A percentile compares a stretch with the other conserved stretches of the same genome.
Evolutionary conservation across 2,329 filamentous ascomycete genomes (phyloP).

Genomic region (Xylaria multiplex): DNA sequence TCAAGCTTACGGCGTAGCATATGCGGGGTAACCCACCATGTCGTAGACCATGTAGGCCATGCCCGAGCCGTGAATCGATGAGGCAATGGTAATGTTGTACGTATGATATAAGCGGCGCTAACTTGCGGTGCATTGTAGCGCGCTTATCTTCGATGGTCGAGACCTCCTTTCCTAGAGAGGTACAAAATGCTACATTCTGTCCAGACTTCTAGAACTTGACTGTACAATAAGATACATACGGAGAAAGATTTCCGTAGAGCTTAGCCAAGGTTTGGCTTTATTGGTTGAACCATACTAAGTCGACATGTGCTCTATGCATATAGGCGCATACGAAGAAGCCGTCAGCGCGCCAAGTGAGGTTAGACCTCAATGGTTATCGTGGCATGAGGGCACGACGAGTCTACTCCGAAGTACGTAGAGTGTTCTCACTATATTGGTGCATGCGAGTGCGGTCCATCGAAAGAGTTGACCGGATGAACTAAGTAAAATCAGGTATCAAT

Average conservation of each 20-base stretch:
- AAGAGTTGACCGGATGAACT: neutral
- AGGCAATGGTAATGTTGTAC: neutral
- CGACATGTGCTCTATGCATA: neutral
- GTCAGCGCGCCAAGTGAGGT: too few relatives aligned
- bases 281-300: neutral
- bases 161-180: neutral
- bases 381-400: neutral
- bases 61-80: neutral
- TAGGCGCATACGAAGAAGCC: neutral
- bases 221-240: conserved; percentile 2
- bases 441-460: neutral
- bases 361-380: neutral
- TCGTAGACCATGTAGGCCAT: neutral
- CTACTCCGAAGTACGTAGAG: neutral
- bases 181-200: conserved; percentile 1
- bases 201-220: neutral
- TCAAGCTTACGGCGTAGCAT: too few relatives aligned
- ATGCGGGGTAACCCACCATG: conserved; percentile 4
- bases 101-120: neutral
- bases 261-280: neutral
- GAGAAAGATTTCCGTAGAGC: neutral
- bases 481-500: neutral
- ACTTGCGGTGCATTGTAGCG: neutral
- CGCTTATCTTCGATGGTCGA: neutral
- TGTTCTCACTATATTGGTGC: neutral